Evolutionary conservation across 2,329 filamentous ascomycete species (phyloP), one percentile per base, ranked within the genome.

Genomic region (Akanthomyces uredinophilus): DNA sequence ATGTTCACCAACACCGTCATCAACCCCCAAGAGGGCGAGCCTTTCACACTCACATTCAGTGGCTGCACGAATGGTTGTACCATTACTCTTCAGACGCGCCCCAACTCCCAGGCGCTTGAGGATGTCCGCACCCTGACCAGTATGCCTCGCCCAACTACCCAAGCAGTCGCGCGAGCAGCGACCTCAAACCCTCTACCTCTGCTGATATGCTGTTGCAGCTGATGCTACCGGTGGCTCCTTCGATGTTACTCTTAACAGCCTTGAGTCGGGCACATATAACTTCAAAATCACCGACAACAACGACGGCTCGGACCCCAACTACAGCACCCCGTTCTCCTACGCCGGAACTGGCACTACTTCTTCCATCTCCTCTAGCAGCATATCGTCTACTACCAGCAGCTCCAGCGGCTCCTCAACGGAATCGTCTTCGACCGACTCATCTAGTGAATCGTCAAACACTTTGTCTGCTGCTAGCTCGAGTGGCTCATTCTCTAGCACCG

Each of bases 31-130:
- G 65, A 72, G 66, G 72, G 70, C 64, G 13, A 71, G 68, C 66
- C 68, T 22, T 76, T 73, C 68, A 70, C 67, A 53, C 67, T 77
- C 65, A 67, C 63, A 37, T 75, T 65, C 68, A 47, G 63, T 16
- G 72, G 71, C 51, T 77, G 75, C 49, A 66, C 68, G 2, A 22
- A 16, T 35, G 70, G 70, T 64, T 77, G 75, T 71, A 74, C 70
- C 65, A 75, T 77, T 32, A 29, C 57, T 43, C 68, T 77, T 60
- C 68, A 74, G 70, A 72, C 69, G 39, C 74, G 74, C 11, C 58
- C 65, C 8, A 51, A 49, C 43, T 64, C 65, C 16, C 60, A 29
- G 56, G 67, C 75, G 57, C 69, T 73, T 24, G 65, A 71, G 65
- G 64, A 68, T 51, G 69, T 72, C 68, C 61, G 71, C 66, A 66